Conservation (phyloP, 345 rosid species). For the Moricandia arvensis region DNA sequence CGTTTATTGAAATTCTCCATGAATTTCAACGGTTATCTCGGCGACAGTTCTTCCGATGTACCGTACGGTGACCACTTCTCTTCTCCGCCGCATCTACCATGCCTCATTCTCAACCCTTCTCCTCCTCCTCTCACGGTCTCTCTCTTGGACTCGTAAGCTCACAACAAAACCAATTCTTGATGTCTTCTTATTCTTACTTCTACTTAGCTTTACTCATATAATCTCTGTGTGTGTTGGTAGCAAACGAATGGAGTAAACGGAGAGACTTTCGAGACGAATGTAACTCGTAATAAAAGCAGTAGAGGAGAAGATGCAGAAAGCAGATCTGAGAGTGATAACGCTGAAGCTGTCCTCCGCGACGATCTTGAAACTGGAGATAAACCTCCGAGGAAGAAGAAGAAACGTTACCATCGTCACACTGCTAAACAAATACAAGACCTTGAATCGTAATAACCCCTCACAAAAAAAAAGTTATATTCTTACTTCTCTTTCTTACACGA, state of each 20-base stretch:
- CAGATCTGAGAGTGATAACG: slow-evolving; percentile 95
- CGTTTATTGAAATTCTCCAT: slow-evolving; percentile 1
- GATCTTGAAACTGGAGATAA: slow-evolving; percentile 78
- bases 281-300: slow-evolving; percentile 28
- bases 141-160: slow-evolving; percentile 47
- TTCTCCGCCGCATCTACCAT: slow-evolving; percentile 14
- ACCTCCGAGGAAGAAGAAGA: slow-evolving; percentile 66
- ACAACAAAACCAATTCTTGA: neutral
- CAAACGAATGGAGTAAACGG: slow-evolving; percentile 36
- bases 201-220: neutral
- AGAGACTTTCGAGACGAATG: slow-evolving; percentile 27
- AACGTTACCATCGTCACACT: slow-evolving; percentile 96
- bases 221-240: neutral
- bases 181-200: neutral
- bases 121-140: slow-evolving; percentile 33
- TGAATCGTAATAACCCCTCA: slow-evolving; percentile 52
- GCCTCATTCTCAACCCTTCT: neutral
- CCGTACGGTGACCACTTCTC: slow-evolving; percentile 34
- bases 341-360: slow-evolving; percentile 78
- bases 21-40: slow-evolving; percentile 44
- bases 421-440: slow-evolving; percentile 99
- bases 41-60: slow-evolving; percentile 20
- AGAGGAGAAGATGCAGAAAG: slow-evolving; percentile 57
- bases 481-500: neutral
- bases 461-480: neutral